Evolutionary conservation across 306 rosid species (phyloP).

Genomic region (Arachis hypogaea): DNA sequence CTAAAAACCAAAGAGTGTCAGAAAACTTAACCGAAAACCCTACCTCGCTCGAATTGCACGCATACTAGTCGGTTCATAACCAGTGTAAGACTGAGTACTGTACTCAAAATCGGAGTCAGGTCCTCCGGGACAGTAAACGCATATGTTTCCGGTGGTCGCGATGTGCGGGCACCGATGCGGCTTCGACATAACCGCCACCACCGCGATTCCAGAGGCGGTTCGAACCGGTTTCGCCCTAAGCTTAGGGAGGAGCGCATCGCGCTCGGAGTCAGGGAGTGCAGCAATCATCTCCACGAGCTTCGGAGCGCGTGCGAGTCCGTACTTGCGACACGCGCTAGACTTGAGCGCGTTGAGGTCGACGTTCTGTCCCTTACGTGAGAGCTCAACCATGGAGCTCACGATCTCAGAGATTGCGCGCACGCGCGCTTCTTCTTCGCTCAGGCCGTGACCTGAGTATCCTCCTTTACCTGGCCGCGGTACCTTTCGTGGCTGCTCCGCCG

Average conservation of each 20-base stretch:
- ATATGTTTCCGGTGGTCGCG: constrained; percentile 92
- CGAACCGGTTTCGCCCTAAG: constrained; percentile 97
- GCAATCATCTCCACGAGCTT: constrained; percentile 99
- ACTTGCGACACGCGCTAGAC: constrained; percentile 93
- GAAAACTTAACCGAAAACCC: constrained; percentile 1
- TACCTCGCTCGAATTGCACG: constrained; percentile 98
- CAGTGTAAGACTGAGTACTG: constrained; percentile 96
- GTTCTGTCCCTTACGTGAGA: constrained; percentile 79
- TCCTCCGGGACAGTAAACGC: constrained; percentile 96
- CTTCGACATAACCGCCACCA: constrained; percentile 97
- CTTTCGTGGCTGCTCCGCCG: constrained; percentile 57
- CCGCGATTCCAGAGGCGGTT: constrained; percentile 93
- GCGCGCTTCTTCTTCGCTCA: constrained; percentile 87
- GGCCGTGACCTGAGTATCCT: constrained; percentile 83
- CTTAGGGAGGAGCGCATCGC: constrained; percentile 83
- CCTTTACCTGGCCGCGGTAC: constrained; percentile 86
- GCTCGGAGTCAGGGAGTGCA: constrained; percentile 83
- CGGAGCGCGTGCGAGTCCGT: constrained; percentile 93
- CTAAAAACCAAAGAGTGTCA: neutral
- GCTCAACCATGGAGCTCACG: constrained; percentile 87
- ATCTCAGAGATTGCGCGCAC: constrained; percentile 96
- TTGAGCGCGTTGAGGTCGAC: constrained; percentile 91
- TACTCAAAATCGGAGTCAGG: constrained; percentile 98
- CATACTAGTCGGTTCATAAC: constrained; percentile 99
- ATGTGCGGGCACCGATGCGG: constrained; percentile 98